Percentiles rank a stretch among this genome's conserved stretches.
Conservation (phyloP, 208 protist species). For the Blechomonas ayalai region DNA sequence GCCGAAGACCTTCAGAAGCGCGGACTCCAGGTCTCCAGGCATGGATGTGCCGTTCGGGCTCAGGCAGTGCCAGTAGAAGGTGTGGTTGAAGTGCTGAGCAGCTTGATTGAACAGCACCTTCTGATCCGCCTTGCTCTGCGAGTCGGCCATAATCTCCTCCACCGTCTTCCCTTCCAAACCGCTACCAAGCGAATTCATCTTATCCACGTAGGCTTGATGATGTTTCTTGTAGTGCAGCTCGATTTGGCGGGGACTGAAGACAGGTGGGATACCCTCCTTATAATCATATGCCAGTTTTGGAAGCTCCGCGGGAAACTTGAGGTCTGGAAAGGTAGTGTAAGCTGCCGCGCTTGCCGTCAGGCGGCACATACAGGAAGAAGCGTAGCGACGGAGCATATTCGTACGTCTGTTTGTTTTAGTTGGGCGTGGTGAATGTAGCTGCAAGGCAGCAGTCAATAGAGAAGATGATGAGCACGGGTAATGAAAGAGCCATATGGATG, state of each 20-base stretch:
- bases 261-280: slow-evolving; percentile 61
- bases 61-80: slow-evolving; percentile 87
- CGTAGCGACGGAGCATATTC: slow-evolving; percentile 8
- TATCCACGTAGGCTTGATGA: slow-evolving; percentile 90
- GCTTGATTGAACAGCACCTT: slow-evolving; percentile 87
- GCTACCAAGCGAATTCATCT: slow-evolving; percentile 78
- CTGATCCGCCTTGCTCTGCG: slow-evolving; percentile 31
- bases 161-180: slow-evolving; percentile 75
- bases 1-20: slow-evolving; percentile 71
- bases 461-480: too few species aligned
- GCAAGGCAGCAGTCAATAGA: too few species aligned
- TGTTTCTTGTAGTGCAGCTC: slow-evolving; percentile 92
- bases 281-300: slow-evolving; percentile 62
- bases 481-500: too few species aligned
- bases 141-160: slow-evolving; percentile 62
- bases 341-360: slow-evolving; percentile 3
- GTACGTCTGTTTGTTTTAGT: not conserved
- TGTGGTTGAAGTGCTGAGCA: slow-evolving; percentile 93
- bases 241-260: slow-evolving; percentile 74
- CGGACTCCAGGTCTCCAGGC: slow-evolving; percentile 49
- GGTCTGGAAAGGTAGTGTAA: slow-evolving; percentile 49
- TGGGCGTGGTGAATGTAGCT: not conserved
- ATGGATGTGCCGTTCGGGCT: slow-evolving; percentile 58
- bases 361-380: slow-evolving; percentile 12
- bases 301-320: slow-evolving; percentile 68